Base-by-base conservation (phyloP, 768 basidiomycete genomes). In the Collybia mongolica region DNA sequence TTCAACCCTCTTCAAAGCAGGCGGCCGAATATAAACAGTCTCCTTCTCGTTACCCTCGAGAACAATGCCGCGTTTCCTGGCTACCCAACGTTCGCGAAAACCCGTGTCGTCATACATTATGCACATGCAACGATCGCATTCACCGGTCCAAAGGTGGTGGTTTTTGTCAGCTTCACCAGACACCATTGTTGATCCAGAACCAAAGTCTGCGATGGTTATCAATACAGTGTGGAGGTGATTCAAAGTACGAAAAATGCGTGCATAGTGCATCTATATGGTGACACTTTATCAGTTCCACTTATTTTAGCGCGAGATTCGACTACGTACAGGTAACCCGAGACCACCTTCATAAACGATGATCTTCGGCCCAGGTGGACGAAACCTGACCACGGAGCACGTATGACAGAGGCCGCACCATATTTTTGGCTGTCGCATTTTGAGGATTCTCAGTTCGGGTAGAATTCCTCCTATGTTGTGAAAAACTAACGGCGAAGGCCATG, bases 351-450 rank as follows among this genome's bases (percentile, higher is more conserved):
- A 72, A 0, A 62, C 45, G 6, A 71, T 49, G 14, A 52, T 60
- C 7, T 58, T 54, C 7, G 66, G 65, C 0, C 59, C 57, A 2
- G 63, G 55, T 1, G 56, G 52, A 28, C 43, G 54, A 39, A 72
- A 67, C 29, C 57, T 58, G 14, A 65, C 60, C 1, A 51, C 40
- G 3, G 55, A 65, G 46, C 65, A 68, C 2, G 66, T 69, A 55
- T 67, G 52, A 44, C 72, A 73, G 7, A 73, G 59, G 6, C 66
- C 63, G 51, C 70, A 73, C 70, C 70, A 71, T 20, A 63, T 63
- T 37, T 50, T 58, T 12, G 54, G 46, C 19, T 66, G 62, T 28
- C 59, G 54, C 7, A 70, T 44, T 11, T 58, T 60, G 11, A 72
- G 54, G 8, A 49, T 56, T 3, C 44, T 52, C 11, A 72, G 54